Evolutionary conservation across 768 basidiomycete species (phyloP), one percentile per base, ranked within the genome.

Genomic region (Leucosporidium creatinivorum): DNA sequence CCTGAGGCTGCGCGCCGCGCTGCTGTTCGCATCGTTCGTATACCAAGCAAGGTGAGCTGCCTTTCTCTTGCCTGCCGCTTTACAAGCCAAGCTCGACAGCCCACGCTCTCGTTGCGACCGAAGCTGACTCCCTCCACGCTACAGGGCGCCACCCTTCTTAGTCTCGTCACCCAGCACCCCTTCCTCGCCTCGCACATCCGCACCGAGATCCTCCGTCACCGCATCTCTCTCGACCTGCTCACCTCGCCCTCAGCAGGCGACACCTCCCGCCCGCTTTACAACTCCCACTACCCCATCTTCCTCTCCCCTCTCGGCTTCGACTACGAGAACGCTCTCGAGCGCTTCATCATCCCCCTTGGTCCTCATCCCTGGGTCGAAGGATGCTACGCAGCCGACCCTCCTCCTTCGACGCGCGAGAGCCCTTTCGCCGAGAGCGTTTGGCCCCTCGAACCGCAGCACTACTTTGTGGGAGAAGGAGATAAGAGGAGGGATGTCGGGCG

Each of bases 321-420:
- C 36, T 58, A 58, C 57, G 33, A 10, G 23, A 17, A 39, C 23
- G 57, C 57, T 1, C 23, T 12, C 5, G 36, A 58, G 15, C 33
- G 57, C 23, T 58, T 39, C 36, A 33, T 36, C 8, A 21, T 44
- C 12, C 36, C 36, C 2, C 28, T 58, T 10, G 57, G 57, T 3
- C 57, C 57, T n/a, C 21, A 39, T 12, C 57, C 36, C 8, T 58
- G 57, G 57, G 57, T 58, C 36, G 57, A 58, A 15, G n/a, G 26
- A 33, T 36, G 9, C 36, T 58, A 58, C 36, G 57, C n/a, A 21
- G n/a, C 19, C 9, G 33, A 23, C 10, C 57, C 36, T n/a, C 55
- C 55, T 57, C 55, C 30, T 1, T 31, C 30, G 55, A 28, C 52
- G 30, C 31, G 31, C 55, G 55, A 30, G 31, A 28, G 39, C 39